Evolutionary conservation across 345 rosid species (phyloP).

Genomic region (Melaleuca alternifolia): DNA sequence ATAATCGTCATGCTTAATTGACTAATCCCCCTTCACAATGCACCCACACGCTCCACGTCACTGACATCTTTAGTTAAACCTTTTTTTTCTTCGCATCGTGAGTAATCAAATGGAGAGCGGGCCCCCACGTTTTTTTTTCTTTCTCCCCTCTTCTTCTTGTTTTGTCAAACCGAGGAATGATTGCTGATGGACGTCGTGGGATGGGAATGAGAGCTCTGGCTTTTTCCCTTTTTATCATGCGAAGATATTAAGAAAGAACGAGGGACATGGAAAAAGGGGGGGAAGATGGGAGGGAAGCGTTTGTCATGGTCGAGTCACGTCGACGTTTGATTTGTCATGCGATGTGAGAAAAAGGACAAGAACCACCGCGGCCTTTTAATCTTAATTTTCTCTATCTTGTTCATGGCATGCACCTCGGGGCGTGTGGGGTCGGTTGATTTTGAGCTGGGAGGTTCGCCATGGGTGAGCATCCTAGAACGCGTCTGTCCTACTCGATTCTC

Average conservation of each 20-base stretch:
- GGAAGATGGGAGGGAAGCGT: background rate
- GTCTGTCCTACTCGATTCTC: background rate
- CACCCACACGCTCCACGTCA: too few species aligned
- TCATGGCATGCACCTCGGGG: background rate
- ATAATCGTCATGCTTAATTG: too few species aligned
- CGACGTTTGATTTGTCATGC: constrained; percentile 18
- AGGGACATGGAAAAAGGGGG: background rate
- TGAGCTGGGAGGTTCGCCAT: background rate
- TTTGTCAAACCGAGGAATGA: background rate
- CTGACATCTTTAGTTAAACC: too few species aligned
- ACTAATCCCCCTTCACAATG: too few species aligned
- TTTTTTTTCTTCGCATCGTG: too few species aligned
- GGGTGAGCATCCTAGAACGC: background rate
- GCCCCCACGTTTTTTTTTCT: background rate
- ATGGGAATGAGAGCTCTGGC: background rate
- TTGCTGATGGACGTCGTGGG: background rate
- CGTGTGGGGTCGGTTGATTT: background rate
- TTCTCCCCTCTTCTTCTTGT: background rate
- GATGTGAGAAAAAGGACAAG: background rate
- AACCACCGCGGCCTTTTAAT: too few species aligned
- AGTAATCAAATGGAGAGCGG: background rate
- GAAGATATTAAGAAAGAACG: background rate
- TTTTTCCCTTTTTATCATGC: background rate
- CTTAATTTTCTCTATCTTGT: background rate
- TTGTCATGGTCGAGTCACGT: constrained; percentile 48